Evolutionary conservation across 1,284 basidiomycete genomes (phyloP).

Genomic region (Apiotrichum gracile): DNA sequence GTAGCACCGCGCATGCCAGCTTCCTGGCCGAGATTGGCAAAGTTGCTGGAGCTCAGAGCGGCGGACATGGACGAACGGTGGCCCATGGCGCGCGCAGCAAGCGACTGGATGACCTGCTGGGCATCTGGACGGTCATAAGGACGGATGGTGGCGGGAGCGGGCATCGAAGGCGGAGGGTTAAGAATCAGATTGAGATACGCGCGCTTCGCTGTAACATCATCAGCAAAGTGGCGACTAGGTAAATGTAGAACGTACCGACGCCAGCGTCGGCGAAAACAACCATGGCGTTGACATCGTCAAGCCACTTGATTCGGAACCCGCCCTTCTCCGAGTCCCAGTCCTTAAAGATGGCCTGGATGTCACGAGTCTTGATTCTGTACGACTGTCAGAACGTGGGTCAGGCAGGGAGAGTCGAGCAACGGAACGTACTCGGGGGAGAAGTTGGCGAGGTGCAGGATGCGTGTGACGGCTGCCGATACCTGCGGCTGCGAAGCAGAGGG

Average conservation of each 20-base stretch:
- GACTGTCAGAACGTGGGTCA: background rate
- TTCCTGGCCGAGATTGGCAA: conserved; percentile 5
- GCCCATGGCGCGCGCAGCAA: conserved; percentile 56
- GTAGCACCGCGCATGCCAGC: background rate
- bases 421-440: conserved; percentile 68
- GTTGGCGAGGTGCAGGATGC: conserved; percentile 83
- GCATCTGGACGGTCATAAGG: conserved; percentile 95
- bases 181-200: conserved; percentile 86
- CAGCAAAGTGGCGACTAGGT: background rate
- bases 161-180: conserved; percentile 68
- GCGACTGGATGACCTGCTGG: conserved; percentile 77
- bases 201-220: conserved; percentile 70
- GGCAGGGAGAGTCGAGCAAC: background rate
- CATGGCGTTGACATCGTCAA: conserved; percentile 89
- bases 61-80: conserved; percentile 36
- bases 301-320: conserved; percentile 99
- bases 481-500: conserved; percentile 30
- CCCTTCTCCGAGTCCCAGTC: conserved; percentile 82
- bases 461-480: conserved; percentile 88
- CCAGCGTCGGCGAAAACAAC: conserved; percentile 75
- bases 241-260: conserved; percentile 43
- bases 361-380: conserved; percentile 78
- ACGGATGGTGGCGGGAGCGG: conserved; percentile 61
- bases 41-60: conserved; percentile 18
- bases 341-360: conserved; percentile 83